Conservation (phyloP, 2,329 filamentous ascomycete genomes). For the Sclerotinia glacialis region DNA sequence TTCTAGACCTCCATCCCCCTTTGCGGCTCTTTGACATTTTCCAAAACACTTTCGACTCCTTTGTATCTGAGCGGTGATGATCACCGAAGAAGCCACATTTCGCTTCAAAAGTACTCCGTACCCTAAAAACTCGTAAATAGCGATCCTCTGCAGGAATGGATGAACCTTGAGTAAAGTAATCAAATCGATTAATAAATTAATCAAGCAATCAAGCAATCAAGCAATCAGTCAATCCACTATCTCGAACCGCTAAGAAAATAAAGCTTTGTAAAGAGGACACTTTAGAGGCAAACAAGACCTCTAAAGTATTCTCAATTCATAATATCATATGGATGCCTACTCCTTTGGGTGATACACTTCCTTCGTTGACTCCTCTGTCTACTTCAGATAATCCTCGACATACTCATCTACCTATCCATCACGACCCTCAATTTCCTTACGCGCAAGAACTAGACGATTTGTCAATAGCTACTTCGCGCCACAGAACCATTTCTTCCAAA, state of each 20-base stretch:
- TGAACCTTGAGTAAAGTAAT: not conserved
- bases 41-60: not conserved
- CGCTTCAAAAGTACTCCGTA: not conserved
- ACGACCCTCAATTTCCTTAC: conserved; percentile 35
- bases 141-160: not conserved
- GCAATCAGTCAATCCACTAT: conserved; percentile 7
- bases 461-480: conserved; percentile 27
- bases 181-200: not conserved
- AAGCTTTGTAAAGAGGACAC: conserved; percentile 23
- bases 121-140: not conserved
- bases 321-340: conserved; percentile 45
- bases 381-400: conserved; percentile 27
- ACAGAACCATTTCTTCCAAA: conserved; percentile 26
- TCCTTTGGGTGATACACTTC: conserved; percentile 41
- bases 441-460: conserved; percentile 39
- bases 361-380: conserved; percentile 35
- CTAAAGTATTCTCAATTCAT: conserved; percentile 27
- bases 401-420: conserved; percentile 34
- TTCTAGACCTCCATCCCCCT: not conserved
- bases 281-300: conserved; percentile 39
- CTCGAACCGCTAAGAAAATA: conserved; percentile 1
- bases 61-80: not conserved
- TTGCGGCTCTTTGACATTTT: conserved; percentile 3
- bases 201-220: not conserved
- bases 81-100: conserved; percentile 17